These are phyloP conservation scores for Didymella keratinophila DNA, from an alignment of 2,329 filamentous ascomycete species.

Conservation along the genomic window DNA sequence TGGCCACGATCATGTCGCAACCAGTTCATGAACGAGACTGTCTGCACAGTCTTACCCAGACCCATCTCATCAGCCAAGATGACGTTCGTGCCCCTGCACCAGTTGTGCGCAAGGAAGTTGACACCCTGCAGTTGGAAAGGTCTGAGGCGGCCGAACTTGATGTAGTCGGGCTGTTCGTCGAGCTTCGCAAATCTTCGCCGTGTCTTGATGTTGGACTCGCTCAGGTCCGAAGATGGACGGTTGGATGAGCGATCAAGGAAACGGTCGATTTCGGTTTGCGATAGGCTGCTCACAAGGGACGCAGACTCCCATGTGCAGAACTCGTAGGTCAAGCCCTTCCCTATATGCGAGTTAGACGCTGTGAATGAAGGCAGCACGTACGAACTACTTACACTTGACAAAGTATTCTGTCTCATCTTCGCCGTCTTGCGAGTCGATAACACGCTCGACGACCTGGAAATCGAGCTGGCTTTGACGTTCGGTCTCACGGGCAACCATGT, in stretches of 20 bases:
- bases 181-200: slow-evolving; percentile 64
- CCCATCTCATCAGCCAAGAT: slow-evolving; percentile 99
- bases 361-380: slow-evolving; percentile 15
- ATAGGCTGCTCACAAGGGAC: slow-evolving; percentile 75
- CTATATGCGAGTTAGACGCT: slow-evolving; percentile 42
- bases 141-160: slow-evolving; percentile 83
- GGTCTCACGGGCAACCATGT: slow-evolving; percentile 92
- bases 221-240: slow-evolving; percentile 79
- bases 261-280: slow-evolving; percentile 89
- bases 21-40: slow-evolving; percentile 97
- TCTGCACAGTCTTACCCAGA: slow-evolving; percentile 96
- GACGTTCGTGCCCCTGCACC: slow-evolving; percentile 92
- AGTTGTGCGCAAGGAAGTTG: slow-evolving; percentile 96
- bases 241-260: slow-evolving; percentile 85
- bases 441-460: slow-evolving; percentile 89
- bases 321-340: slow-evolving; percentile 91
- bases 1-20: slow-evolving; percentile 87
- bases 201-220: slow-evolving; percentile 77
- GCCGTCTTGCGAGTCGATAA: slow-evolving; percentile 83
- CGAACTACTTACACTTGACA: slow-evolving; percentile 76
- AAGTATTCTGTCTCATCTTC: slow-evolving; percentile 87
- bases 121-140: slow-evolving; percentile 93
- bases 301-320: slow-evolving; percentile 92
- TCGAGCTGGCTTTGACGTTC: slow-evolving; percentile 88
- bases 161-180: slow-evolving; percentile 83